phyloP scores from a whole-genome alignment of 2,329 filamentous ascomycete species.

The Colletotrichum sidae region DNA sequence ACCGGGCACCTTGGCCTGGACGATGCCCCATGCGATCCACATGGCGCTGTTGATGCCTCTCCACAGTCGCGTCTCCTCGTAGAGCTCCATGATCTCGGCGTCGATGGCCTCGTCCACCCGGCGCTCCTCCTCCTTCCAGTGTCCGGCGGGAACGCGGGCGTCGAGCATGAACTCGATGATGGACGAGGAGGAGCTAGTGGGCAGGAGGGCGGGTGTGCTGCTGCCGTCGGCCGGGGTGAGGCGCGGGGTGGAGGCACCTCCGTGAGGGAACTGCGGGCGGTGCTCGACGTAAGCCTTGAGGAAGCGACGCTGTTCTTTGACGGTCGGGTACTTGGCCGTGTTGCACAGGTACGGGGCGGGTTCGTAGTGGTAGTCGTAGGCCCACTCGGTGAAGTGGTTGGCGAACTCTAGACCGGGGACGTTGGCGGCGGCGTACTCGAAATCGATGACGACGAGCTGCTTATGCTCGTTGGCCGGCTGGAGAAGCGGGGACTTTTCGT shows the following conservation, averaged over 20 bases:
- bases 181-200: conserved; percentile 58
- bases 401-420: conserved; percentile 89
- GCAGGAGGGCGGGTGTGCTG: conserved; percentile 50
- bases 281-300: conserved; percentile 89
- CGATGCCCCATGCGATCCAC: conserved; percentile 97
- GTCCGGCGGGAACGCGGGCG: conserved; percentile 67
- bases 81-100: conserved; percentile 73
- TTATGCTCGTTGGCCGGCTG: conserved; percentile 94
- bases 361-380: conserved; percentile 93
- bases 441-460: conserved; percentile 96
- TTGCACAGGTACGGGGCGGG: conserved; percentile 75
- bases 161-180: conserved; percentile 86
- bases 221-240: conserved; percentile 55
- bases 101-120: conserved; percentile 74
- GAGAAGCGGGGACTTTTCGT: conserved; percentile 86
- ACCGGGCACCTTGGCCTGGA: conserved; percentile 89
- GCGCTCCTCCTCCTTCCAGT: conserved; percentile 71
- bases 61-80: conserved; percentile 87
- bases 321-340: conserved; percentile 76
- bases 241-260: conserved; percentile 60
- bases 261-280: conserved; percentile 72
- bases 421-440: conserved; percentile 96
- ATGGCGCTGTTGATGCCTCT: conserved; percentile 86
- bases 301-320: conserved; percentile 86
- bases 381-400: conserved; percentile 99